A percentile compares a stretch with the other conserved stretches of the same genome.
Evolutionary conservation across 805 yeast genomes (phyloP).

Genomic region (Ogataea nitratoaversa): DNA sequence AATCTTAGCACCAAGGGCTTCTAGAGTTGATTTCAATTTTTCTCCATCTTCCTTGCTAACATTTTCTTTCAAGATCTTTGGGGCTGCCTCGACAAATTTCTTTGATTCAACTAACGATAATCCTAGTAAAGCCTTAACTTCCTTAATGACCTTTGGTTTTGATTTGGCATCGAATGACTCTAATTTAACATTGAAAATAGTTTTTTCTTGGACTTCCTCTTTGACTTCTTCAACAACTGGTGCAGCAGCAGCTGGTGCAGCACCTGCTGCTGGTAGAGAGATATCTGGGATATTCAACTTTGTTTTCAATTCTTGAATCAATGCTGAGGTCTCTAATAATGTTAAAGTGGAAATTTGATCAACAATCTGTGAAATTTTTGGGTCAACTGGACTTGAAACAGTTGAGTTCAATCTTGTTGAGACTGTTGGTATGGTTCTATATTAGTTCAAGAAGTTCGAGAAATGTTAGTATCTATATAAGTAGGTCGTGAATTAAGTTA

Average conservation of each 20-base stretch:
- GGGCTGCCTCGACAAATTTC: conserved; percentile 97
- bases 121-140: conserved; percentile 87
- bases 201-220: conserved; percentile 84
- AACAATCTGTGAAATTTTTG: conserved; percentile 83
- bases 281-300: conserved; percentile 92
- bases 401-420: conserved; percentile 47
- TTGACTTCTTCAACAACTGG: conserved; percentile 70
- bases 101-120: conserved; percentile 93
- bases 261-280: conserved; percentile 56
- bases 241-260: conserved; percentile 63
- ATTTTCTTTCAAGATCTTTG: conserved; percentile 91
- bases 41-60: conserved; percentile 97
- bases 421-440: conserved; percentile 6
- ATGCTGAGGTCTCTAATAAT: conserved; percentile 86
- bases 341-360: conserved; percentile 87
- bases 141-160: conserved; percentile 97
- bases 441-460: background rate
- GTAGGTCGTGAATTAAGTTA: background rate
- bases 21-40: conserved; percentile 87
- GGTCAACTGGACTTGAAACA: conserved; percentile 58
- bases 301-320: conserved; percentile 73
- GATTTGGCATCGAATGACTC: conserved; percentile 92
- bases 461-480: background rate
- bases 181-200: conserved; percentile 86
- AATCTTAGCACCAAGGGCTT: conserved; percentile 93